Evolutionary conservation across 257 asterid species (phyloP), one percentile per base, ranked within the genome.

Genomic region (Asclepias syriaca): DNA sequence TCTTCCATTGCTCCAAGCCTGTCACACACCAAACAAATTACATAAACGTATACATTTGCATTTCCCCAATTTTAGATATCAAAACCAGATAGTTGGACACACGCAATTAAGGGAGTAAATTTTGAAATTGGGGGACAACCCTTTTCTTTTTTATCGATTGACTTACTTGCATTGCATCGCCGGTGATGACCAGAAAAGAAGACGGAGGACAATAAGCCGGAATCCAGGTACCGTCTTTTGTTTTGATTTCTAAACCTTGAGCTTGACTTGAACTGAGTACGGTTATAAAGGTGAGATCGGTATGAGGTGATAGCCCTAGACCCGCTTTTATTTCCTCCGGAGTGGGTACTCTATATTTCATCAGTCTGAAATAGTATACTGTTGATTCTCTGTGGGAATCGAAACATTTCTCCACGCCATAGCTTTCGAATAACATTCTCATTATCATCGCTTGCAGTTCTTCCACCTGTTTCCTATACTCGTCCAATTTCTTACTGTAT

Each of bases 401-500:
- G 51, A 63, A 69, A 51, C 66, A 55, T 27, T 84, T 79, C 49
- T 81, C 88, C 69, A 83, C 14, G 0, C 83, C 83, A 10, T 84
- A 87, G 73, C 87, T 81, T 67, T 58, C 80, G 4, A 74, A 57
- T 53, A 78, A 73, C 91, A 87, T 84, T 69, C 49, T 69, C 69
- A 66, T 34, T 66, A 87, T 81, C 39, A 45, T 54, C 6, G 58
- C 65, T 0, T 84, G 72, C 73, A 87, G 48, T 58, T 77, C 91
- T 0, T 88, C 86, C 83, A 21, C 64, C 73, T 78, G 79, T 78
- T 8, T 92, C 77, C 70, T 81, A 88, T 51, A 77, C 19, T 63
- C 82, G 65, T 19, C 92, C 80, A 39, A 61, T 15, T 50, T 82
- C 82, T 86, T 90, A 79, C 96, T 88, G 77, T 24, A 76, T 24